Percentiles rank a stretch among this genome's conserved stretches.
These are phyloP conservation scores for Rhytidiadelphus loreus DNA, from an alignment of 225 moss, liverwort and hornwort species.

Conservation along the genomic window DNA sequence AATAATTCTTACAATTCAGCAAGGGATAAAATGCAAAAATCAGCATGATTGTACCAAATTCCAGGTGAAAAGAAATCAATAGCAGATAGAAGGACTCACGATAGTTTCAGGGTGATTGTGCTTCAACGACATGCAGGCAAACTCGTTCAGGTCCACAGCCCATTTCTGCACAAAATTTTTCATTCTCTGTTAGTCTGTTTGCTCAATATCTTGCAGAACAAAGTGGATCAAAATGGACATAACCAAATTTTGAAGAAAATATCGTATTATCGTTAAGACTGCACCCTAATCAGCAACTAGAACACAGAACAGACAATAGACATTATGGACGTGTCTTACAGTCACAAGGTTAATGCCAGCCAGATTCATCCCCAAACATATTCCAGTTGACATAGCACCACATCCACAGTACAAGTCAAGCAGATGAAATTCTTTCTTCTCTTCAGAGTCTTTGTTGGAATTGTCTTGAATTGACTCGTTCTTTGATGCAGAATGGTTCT, in stretches of 20 bases:
- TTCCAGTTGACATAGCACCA: constrained; percentile 96
- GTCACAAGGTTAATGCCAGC: constrained; percentile 77
- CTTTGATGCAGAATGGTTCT: background rate
- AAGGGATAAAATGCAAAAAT: background rate
- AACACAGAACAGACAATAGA: background rate
- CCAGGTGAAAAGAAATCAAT: background rate
- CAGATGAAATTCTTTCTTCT: constrained; percentile 31
- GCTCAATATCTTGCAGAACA: background rate
- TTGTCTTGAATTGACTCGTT: background rate
- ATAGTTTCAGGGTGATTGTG: constrained; percentile 87
- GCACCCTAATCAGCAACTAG: background rate
- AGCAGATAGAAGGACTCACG: constrained; percentile 15
- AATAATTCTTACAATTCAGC: background rate
- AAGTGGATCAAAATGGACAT: background rate
- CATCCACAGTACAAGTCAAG: constrained; percentile 98
- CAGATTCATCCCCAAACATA: constrained; percentile 69
- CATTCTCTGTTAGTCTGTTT: background rate
- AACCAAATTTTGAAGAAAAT: no score
- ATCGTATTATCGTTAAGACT: background rate
- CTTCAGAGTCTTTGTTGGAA: background rate
- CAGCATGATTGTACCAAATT: background rate
- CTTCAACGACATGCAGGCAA: constrained; percentile 74
- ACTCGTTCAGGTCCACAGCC: constrained; percentile 85
- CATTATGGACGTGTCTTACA: constrained; percentile 11
- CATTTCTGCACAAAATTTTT: constrained; percentile 49